A percentile compares a stretch with the other conserved stretches of the same genome.
These are phyloP conservation scores for Epichloe typhina DNA, from an alignment of 2,329 filamentous ascomycete genomes.

Conservation along the genomic window DNA sequence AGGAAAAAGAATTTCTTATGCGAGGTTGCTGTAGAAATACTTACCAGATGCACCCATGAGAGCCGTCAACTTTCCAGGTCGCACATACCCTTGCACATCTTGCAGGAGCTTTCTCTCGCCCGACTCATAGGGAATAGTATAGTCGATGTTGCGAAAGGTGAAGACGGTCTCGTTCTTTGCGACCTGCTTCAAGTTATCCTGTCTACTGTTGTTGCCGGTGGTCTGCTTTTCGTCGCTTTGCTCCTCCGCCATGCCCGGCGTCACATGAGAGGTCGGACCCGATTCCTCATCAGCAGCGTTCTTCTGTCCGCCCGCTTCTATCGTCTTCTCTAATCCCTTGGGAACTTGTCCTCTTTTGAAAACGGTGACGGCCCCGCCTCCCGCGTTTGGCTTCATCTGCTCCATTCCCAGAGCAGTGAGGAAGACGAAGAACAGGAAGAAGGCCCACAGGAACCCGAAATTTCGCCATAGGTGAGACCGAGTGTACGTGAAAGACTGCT, in stretches of 20 bases:
- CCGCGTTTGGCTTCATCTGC: constrained; percentile 45
- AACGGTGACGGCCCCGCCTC: constrained; percentile 44
- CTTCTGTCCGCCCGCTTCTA: constrained; percentile 35
- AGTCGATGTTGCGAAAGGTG: constrained; percentile 38
- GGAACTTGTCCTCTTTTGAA: constrained; percentile 53
- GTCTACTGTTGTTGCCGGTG: constrained; percentile 12
- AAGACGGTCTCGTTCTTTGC: constrained; percentile 49
- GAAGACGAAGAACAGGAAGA: constrained; percentile 58
- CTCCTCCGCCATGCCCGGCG: constrained; percentile 43
- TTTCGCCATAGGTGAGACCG: constrained; percentile 57
- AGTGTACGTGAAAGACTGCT: constrained; percentile 39
- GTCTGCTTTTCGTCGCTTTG: constrained; percentile 13
- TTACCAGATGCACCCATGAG: constrained; percentile 52
- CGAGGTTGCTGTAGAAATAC: not conserved
- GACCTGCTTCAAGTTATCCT: constrained; percentile 30
- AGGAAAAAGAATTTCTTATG: no score
- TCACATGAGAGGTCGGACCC: constrained; percentile 28
- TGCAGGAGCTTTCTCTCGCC: constrained; percentile 58
- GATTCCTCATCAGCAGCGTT: constrained; percentile 40
- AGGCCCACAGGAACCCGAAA: constrained; percentile 66
- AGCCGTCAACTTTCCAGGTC: constrained; percentile 67
- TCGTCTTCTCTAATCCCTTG: constrained; percentile 40
- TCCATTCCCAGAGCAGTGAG: constrained; percentile 62
- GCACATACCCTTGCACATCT: constrained; percentile 72
- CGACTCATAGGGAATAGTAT: constrained; percentile 40